Conservation (phyloP, 805 yeast species). For the Pichia thaimueangensis region DNA sequence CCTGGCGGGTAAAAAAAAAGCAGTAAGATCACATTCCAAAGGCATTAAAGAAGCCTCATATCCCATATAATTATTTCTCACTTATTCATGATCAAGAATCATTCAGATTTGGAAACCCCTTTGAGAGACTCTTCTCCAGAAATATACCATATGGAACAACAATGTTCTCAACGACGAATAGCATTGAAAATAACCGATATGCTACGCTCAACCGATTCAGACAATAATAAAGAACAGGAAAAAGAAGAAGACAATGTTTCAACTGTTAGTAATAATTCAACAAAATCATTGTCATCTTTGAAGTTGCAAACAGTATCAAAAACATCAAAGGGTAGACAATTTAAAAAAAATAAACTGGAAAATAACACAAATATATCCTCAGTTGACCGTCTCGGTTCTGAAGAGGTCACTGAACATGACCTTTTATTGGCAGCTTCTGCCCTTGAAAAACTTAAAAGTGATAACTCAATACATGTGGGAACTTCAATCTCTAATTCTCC, state of each 20-base stretch:
- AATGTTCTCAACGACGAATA: slow-evolving; percentile 7
- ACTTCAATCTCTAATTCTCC: background rate
- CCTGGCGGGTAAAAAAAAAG: too few species aligned
- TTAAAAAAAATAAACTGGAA: too few species aligned
- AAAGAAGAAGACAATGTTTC: too few species aligned
- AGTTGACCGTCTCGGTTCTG: too few species aligned
- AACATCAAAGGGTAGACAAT: too few species aligned
- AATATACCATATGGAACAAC: background rate
- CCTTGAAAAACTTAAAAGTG: slow-evolving; percentile 23
- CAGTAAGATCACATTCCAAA: background rate
- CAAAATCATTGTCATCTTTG: too few species aligned
- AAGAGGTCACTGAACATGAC: slow-evolving; percentile 4
- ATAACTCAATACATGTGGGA: slow-evolving; percentile 4
- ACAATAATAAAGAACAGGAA: background rate
- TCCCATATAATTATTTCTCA: too few species aligned
- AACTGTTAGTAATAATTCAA: too few species aligned
- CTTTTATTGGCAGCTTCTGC: slow-evolving; percentile 28
- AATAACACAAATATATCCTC: too few species aligned
- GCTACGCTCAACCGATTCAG: slow-evolving; percentile 1
- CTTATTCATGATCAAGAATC: slow-evolving; percentile 1
- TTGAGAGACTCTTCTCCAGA: background rate
- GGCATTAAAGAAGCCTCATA: too few species aligned
- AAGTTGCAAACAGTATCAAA: too few species aligned
- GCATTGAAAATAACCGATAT: slow-evolving; percentile 11
- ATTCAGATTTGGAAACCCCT: background rate